A percentile compares a stretch with the other conserved stretches of the same genome.
These are phyloP conservation scores for Nepenthes mirabilis DNA, from an alignment of 148 eudicot genomes.

Conservation along the genomic window DNA sequence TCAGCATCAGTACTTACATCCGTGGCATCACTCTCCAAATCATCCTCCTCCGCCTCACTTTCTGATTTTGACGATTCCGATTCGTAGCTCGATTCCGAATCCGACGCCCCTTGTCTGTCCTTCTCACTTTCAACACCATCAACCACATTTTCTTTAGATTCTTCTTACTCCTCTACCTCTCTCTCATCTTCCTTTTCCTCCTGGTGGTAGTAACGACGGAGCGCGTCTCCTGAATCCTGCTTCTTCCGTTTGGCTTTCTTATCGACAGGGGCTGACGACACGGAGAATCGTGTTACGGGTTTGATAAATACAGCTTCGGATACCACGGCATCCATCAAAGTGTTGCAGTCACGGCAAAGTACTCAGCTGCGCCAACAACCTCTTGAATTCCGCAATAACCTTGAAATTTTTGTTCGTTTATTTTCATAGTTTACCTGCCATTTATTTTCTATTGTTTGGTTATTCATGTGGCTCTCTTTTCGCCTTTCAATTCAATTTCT, in stretches of 20 bases:
- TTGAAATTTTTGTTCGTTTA: no score
- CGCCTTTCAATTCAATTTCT: no score
- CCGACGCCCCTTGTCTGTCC: conserved; percentile 8
- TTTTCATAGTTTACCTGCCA: no score
- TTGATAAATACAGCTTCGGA: no score
- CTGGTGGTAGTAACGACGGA: conserved; percentile 43
- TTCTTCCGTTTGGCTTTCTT: conserved; percentile 58
- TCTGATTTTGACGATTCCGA: conserved; percentile 19
- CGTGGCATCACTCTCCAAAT: conserved; percentile 16
- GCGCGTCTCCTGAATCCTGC: conserved; percentile 24
- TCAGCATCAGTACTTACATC: conserved; percentile 36
- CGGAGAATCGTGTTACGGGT: conserved; percentile 39
- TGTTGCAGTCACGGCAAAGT: no score
- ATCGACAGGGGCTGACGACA: conserved; percentile 48
- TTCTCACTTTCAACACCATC: background rate
- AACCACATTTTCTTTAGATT: conserved; percentile 6
- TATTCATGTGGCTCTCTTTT: no score
- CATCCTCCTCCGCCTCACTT: conserved; percentile 12
- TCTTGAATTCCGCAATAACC: no score
- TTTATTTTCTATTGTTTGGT: no score
- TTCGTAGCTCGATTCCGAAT: conserved; percentile 13
- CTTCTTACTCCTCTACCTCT: conserved; percentile 7
- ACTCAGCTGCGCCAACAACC: no score
- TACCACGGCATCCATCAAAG: no score
- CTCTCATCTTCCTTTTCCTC: conserved; percentile 25